A percentile compares a stretch with the other conserved stretches of the same genome.
These are phyloP conservation scores for barley (Hordeum vulgare) DNA, from an alignment of 176 grass and related monocot species.

Conservation along the genomic window MorexV3_pseudomolecules_assembly NC_058524.1:99683768-99684267, in stretches of 20 bases:
- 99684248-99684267: not conserved
- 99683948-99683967: not conserved
- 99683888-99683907: constrained; percentile 10
- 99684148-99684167: constrained; percentile 53
- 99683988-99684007: constrained; percentile 6
- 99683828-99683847: constrained; percentile 3
- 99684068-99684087: not conserved
- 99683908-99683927: constrained; percentile 16
- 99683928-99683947: constrained; percentile 7
- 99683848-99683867: constrained; percentile 30
- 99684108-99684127: constrained; percentile 45
- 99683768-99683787: not conserved
- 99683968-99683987: not conserved
- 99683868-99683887: constrained; percentile 21
- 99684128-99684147: constrained; percentile 46
- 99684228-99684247: not conserved
- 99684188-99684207: constrained; percentile 50
- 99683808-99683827: not conserved
- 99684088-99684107: not conserved
- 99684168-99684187: constrained; percentile 83
- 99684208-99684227: not conserved
- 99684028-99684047: constrained; percentile 3
- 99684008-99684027: not conserved
- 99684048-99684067: constrained; percentile 38
- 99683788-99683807: not conserved